Evolutionary conservation across 345 rosid genomes (phyloP), one percentile per base, ranked within the genome.

Genomic region (Luvunga scandens): DNA sequence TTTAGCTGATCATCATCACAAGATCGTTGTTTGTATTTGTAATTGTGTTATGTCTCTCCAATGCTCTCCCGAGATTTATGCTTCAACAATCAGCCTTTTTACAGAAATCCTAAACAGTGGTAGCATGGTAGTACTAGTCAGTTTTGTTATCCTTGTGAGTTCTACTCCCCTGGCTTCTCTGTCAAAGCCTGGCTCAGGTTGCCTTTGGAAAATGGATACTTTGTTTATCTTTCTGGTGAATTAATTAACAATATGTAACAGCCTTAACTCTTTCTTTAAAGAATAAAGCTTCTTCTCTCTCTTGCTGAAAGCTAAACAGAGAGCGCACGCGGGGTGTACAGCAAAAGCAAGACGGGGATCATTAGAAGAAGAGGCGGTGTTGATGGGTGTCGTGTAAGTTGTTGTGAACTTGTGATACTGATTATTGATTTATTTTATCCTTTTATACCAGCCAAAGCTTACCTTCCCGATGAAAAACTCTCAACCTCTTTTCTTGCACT

Each of bases 21-120:
- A 45, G 50, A 45, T 45, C 50, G 50, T 45, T 45, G 50, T 45
- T 45, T 53, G 22, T 53, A 53, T 64, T 79, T 77, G 28, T 45
- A 64, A 25, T 77, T 50, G 67, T 38, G 27, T 77, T 66, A 71
- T 73, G 31, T 67, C 57, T 60, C 73, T 72, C 48, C 74, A 86
- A 89, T 81, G 84, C 82, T 77, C 98, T 92, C 98, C 96, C 98
- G 98, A 86, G 91, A 89, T 89, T 91, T 92, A 88, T 81, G 98
- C 96, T 86, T 72, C 90, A 82, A 85, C 78, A 84, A 83, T 82
- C 92, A 90, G 91, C 69, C 93, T 86, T 91, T 88, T 91, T 75
- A 83, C 85, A 81, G 81, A 81, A 89, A 83, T 84, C 85, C 86
- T 84, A 88, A 86, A 88, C 80, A 87, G 88, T 82, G 85, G 83